A percentile compares a stretch with the other conserved stretches of the same genome.
These are phyloP conservation scores for Pleurotus sapidus DNA, from an alignment of 768 basidiomycete species.

Conservation along the genomic window DNA sequence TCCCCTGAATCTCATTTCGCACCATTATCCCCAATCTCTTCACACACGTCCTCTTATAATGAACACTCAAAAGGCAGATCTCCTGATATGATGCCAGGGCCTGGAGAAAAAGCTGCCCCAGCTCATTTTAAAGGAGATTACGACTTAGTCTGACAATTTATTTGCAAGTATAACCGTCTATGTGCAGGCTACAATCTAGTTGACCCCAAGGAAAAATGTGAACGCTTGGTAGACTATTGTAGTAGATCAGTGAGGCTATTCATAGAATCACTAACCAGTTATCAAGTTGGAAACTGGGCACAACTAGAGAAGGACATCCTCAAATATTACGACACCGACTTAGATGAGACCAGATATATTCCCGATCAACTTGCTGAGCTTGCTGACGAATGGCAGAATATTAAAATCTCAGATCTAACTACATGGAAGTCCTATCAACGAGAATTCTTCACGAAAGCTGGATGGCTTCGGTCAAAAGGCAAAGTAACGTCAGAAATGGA, in stretches of 20 bases:
- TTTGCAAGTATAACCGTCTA: not conserved
- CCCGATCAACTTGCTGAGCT: not conserved
- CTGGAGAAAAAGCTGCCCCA: not conserved
- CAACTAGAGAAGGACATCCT: not conserved
- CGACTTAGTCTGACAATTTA: not conserved
- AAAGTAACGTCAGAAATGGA: no score
- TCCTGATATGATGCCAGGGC: not conserved
- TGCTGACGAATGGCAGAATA: not conserved
- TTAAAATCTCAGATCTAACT: not conserved
- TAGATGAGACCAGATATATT: not conserved
- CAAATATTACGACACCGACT: not conserved
- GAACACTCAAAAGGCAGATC: not conserved
- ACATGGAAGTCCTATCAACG: slow-evolving; percentile 7
- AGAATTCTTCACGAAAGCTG: slow-evolving; percentile 5
- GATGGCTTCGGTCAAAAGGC: no score
- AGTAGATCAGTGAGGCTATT: not conserved
- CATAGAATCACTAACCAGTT: not conserved
- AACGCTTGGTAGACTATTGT: not conserved
- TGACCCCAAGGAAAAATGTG: not conserved
- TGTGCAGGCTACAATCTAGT: not conserved
- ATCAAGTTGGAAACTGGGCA: not conserved
- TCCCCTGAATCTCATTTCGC: no score
- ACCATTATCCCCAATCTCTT: no score
- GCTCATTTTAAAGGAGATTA: not conserved
- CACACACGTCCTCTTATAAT: no score